Percentiles rank a stretch among this genome's conserved stretches.
phyloP scores from a whole-genome alignment of 202 grass and related monocot genomes.

The Dendrocalamus latiflorus region DNA sequence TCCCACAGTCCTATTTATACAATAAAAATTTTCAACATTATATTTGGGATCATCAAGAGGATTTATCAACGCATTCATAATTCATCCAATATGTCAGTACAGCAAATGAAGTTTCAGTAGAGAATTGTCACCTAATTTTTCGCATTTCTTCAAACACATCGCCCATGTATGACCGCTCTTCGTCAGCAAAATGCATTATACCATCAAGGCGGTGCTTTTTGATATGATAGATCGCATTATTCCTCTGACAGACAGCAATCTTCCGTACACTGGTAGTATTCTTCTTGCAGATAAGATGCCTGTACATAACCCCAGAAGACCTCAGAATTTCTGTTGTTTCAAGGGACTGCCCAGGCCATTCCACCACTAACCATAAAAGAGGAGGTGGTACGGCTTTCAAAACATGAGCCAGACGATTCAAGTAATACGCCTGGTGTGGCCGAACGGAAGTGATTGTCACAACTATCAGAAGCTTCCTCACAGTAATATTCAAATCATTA shows the following conservation, averaged over 20 bases:
- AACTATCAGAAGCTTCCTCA: conserved; percentile 81
- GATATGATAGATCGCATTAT: conserved; percentile 81
- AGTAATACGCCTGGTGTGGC: conserved; percentile 77
- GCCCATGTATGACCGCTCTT: conserved; percentile 67
- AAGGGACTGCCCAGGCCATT: conserved; percentile 59
- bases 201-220: conserved; percentile 95
- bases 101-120: not conserved
- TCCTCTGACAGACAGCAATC: conserved; percentile 74
- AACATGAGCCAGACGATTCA: conserved; percentile 79
- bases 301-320: conserved; percentile 87
- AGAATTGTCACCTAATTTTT: conserved; percentile 64
- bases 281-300: conserved; percentile 78
- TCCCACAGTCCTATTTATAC: not conserved
- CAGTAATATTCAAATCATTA: conserved; percentile 12
- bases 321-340: conserved; percentile 76
- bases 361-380: conserved; percentile 88
- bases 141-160: conserved; percentile 90
- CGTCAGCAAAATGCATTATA: conserved; percentile 89
- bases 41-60: not conserved
- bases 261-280: conserved; percentile 61
- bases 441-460: conserved; percentile 81
- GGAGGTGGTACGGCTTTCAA: conserved; percentile 64
- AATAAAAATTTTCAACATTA: not conserved
- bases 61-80: not conserved
- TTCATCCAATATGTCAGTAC: not conserved